Percentiles rank a stretch among this genome's conserved stretches.
These are phyloP conservation scores for Tetrahymena borealis DNA, from an alignment of 73 alveolate species.

Conservation along the genomic window DNA sequence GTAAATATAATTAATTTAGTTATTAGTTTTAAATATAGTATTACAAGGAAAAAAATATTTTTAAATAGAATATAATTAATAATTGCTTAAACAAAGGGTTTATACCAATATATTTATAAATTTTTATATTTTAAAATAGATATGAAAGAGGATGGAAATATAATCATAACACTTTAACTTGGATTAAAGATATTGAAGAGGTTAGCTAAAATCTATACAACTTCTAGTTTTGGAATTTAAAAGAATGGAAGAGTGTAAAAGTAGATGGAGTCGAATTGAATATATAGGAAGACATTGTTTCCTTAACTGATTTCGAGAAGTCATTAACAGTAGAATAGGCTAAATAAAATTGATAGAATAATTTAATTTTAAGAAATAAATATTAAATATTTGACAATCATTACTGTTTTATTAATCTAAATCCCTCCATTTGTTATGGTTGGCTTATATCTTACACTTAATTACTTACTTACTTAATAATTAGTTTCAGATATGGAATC, in stretches of 20 bases:
- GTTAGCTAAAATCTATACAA: not conserved
- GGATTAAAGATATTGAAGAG: not conserved
- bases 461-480: too few relatives aligned
- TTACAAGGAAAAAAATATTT: too few relatives aligned
- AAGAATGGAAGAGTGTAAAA: not conserved
- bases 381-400: too few relatives aligned
- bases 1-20: not conserved
- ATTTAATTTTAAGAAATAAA: too few relatives aligned
- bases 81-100: too few relatives aligned
- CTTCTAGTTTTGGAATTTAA: not conserved
- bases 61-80: too few relatives aligned
- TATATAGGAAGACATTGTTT: not conserved
- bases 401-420: too few relatives aligned
- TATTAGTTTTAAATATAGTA: too few relatives aligned
- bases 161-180: not conserved
- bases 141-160: not conserved
- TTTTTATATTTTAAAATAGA: not conserved
- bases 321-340: not conserved
- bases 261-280: not conserved
- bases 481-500: too few relatives aligned
- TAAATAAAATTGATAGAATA: not conserved
- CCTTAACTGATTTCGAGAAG: not conserved
- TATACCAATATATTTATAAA: too few relatives aligned
- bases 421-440: too few relatives aligned
- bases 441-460: too few relatives aligned